These are phyloP conservation scores for Clarireedia homoeocarpa DNA, from an alignment of 2,329 filamentous ascomycete species.

Conservation along the genomic window DNA sequence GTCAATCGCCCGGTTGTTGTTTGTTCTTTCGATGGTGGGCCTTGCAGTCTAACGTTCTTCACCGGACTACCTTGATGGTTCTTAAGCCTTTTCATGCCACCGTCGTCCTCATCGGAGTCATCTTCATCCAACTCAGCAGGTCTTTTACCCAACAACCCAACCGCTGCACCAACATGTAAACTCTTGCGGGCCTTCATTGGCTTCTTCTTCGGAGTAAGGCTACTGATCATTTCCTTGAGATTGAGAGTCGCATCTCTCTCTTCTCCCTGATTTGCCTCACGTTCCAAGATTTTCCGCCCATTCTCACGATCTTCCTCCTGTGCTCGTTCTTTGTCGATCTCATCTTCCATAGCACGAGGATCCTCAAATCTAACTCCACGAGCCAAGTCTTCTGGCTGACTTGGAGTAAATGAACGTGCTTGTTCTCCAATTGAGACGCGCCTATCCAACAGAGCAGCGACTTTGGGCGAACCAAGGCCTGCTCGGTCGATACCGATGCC, in stretches of 20 bases:
- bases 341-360: slow-evolving; percentile 52
- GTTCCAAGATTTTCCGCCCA: slow-evolving; percentile 46
- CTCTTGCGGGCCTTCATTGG: slow-evolving; percentile 63
- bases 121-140: slow-evolving; percentile 61
- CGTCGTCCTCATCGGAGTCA: slow-evolving; percentile 52
- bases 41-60: slow-evolving; percentile 64
- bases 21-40: slow-evolving; percentile 60
- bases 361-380: slow-evolving; percentile 56
- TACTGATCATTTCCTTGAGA: slow-evolving; percentile 70
- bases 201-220: slow-evolving; percentile 68
- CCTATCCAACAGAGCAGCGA: slow-evolving; percentile 63
- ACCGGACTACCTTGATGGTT: slow-evolving; percentile 68
- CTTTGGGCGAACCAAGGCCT: slow-evolving; percentile 67
- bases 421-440: slow-evolving; percentile 64
- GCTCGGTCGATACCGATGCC: slow-evolving; percentile 62
- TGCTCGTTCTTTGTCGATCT: slow-evolving; percentile 54
- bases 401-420: slow-evolving; percentile 55
- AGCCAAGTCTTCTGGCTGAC: slow-evolving; percentile 29
- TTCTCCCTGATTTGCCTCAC: slow-evolving; percentile 42
- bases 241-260: slow-evolving; percentile 58
- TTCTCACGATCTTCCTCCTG: slow-evolving; percentile 56
- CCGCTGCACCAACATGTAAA: slow-evolving; percentile 66
- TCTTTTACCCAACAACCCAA: slow-evolving; percentile 65
- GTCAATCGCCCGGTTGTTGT: slow-evolving; percentile 52
- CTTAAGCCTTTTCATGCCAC: slow-evolving; percentile 61